Percentiles rank a stretch among this genome's conserved stretches.
phyloP scores from a whole-genome alignment of 225 moss, liverwort and hornwort species.

The Physcomitrellopsis africana region DNA sequence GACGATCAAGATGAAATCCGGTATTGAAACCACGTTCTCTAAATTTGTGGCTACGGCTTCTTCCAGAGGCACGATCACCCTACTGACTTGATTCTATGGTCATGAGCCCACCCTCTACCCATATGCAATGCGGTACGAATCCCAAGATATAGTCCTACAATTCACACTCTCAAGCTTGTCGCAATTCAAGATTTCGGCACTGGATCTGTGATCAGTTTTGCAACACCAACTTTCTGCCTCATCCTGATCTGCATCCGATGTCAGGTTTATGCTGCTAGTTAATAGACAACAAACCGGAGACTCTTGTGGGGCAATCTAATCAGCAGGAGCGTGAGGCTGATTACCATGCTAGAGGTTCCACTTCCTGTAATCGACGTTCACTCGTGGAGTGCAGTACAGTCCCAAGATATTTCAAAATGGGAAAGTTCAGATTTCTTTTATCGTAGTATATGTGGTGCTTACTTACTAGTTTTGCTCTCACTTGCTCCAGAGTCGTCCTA shows the following conservation, averaged over 20 bases:
- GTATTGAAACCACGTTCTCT: background rate
- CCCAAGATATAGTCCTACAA: constrained; percentile 43
- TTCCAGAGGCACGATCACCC: background rate
- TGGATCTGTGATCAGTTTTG: constrained; percentile 26
- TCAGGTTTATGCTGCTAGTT: too few relatives aligned
- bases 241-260: too few relatives aligned
- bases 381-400: constrained; percentile 44
- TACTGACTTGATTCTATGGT: background rate
- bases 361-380: constrained; percentile 6
- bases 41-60: constrained; percentile 7
- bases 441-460: background rate
- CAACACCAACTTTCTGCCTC: background rate
- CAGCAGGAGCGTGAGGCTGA: constrained; percentile 26
- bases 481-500: background rate
- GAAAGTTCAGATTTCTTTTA: background rate
- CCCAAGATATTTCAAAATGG: constrained; percentile 36
- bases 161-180: background rate
- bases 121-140: constrained; percentile 40
- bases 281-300: background rate
- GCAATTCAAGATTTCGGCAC: constrained; percentile 7
- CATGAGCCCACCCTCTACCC: constrained; percentile 4
- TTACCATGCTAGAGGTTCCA: constrained; percentile 34
- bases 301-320: background rate
- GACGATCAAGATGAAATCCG: constrained; percentile 5
- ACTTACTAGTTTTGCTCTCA: background rate